Evolutionary conservation across 768 basidiomycete genomes (phyloP), one percentile per base, ranked within the genome.

Genomic region (Phylloporus sp.): DNA sequence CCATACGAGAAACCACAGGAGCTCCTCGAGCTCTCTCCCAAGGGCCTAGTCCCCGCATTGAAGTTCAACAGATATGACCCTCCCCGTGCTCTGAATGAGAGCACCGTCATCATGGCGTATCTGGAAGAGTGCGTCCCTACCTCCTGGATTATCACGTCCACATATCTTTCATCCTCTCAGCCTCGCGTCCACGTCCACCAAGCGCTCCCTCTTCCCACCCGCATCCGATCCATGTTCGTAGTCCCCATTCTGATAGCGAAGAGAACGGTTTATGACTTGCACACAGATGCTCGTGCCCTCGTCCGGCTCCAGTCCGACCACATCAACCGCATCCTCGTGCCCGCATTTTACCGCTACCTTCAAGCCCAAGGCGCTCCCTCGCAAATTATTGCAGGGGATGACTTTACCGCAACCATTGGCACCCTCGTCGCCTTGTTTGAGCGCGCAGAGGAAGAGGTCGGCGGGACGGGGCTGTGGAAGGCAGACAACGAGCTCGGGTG

Each of bases 1-100:
- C 86, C 88, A 18, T 91, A 91, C 73, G 82, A 82, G 69, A 93
- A 91, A 58, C 87, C 90, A 0, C 67, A 80, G 44, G 88, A 88
- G 28, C 78, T 93, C 18, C 74, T 94, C n/a, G 81, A 87, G 32
- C 73, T 90, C 16, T 91, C 88, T 15, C 88, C 90, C 1, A 89
- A 88, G 59, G 89, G 91, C 0, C 76, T 93, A 4, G 88, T 94
- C 1, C 89, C 90, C 0, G 88, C 77, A 1, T 59, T 88, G 26
- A 79, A 76, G 58, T 66, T 90, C 48, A 70, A 82, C 57, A 68
- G 69, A 4, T 80, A 73, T 53, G 64, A 63, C 43, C 84, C 83
- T 0, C 80, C 85, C 0, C 71, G 80, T 29, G 79, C 82, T 0
- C 68, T 91, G 12, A 86, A 91, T 64, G 91, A 92, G 65, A 89